Evolutionary conservation across 169 alveolate genomes (phyloP).

Genomic region (Cryptosporidium sp.): DNA sequence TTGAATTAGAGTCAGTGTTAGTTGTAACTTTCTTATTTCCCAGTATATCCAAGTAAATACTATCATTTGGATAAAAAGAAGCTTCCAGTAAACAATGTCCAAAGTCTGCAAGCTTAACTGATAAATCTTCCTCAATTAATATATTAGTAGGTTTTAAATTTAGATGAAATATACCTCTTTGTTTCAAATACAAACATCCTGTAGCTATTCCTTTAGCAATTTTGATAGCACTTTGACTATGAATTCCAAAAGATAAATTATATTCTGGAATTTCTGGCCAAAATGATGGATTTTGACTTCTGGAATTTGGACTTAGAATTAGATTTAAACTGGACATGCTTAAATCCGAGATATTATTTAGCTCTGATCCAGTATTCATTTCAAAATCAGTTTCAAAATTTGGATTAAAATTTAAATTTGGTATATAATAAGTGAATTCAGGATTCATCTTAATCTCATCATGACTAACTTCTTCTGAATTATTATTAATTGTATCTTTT

Average conservation of each 20-base stretch:
- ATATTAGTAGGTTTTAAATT: conserved; percentile 58
- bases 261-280: neutral
- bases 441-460: neutral
- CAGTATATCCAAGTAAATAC: neutral
- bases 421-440: neutral
- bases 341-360: neutral
- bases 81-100: conserved; percentile 65
- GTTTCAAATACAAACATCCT: conserved; percentile 58
- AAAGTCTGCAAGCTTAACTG: conserved; percentile 62
- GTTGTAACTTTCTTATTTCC: neutral
- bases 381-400: neutral
- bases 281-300: neutral
- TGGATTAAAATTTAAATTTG: neutral
- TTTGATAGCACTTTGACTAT: conserved; percentile 21
- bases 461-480: neutral
- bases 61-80: conserved; percentile 31
- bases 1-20: neutral
- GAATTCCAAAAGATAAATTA: conserved; percentile 32
- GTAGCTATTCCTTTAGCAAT: conserved; percentile 49
- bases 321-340: neutral
- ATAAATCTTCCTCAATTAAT: conserved; percentile 18
- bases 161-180: conserved; percentile 46
- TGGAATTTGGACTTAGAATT: neutral
- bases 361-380: neutral
- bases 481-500: neutral